Evolutionary conservation across 148 eudicot species (phyloP), one percentile per base, ranked within the genome.

Genomic region (Rhododendron ovatum): DNA sequence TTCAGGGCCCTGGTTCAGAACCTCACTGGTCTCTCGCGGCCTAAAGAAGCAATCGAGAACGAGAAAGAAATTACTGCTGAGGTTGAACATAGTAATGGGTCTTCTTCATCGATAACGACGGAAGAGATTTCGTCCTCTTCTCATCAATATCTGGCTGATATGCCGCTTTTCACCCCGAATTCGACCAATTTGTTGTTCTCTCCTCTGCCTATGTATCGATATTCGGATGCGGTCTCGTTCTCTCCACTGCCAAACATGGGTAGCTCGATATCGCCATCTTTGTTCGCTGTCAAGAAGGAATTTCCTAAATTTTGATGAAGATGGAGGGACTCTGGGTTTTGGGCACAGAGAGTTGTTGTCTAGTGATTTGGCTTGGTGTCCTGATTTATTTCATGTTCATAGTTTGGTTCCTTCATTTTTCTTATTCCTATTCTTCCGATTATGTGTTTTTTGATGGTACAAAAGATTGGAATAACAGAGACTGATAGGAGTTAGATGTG

Each of bases 1-100:
- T 93, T 93, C 91, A 93, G 90, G 95, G 91, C 94, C 12, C 61
- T 93, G 71, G 95, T 93, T 39, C 95, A 93, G 79, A 90, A 84
- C 43, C 93, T 93, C 30, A 92, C 95, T 0, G 95, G 95, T 15
- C 65, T 41, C 13, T 37, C 89, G 7, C 39, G 82, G 5, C 35
- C 81, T 15, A n/a, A 50, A 24, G 73, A 81, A 37, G 51, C 9
- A 45, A 14, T 43, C 73, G 65, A 48, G 15, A 37, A 20, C 2
- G 75, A 69, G 75, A 30, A 41, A 15, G 57, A 13, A n/a, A 80
- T 67, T 7, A 10, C 14, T 47, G 22, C 51, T 33, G 22, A 24
- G 48, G 5, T 33, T 4, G 74, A 83, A 39, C 33, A 48, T 8
- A 26, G 47, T 18, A 65, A 73, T 17, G 67, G 51, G n/a, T 50